Conservation (phyloP, 164 flowering plant species). For the Vitis vinifera region DNA sequence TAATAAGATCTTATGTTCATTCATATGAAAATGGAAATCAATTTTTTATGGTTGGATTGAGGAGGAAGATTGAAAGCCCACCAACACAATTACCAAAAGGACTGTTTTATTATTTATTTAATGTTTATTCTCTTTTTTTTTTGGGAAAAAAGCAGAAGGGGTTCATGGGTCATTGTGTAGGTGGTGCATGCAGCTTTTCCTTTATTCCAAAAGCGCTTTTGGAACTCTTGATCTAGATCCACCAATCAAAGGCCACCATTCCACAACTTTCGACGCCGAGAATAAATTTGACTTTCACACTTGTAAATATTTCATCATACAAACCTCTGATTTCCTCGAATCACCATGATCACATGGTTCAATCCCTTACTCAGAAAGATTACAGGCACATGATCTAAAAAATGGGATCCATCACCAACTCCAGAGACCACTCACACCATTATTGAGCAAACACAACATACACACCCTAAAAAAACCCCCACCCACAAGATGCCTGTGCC, state of each 20-base stretch:
- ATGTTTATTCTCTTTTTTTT: neutral
- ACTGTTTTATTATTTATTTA: too few species aligned
- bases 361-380: neutral
- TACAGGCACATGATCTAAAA: neutral
- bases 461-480: neutral
- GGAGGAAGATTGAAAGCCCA: neutral
- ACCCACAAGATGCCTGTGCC: slow-evolving; percentile 14
- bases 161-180: neutral
- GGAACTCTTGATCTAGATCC: slow-evolving; percentile 30
- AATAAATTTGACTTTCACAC: neutral
- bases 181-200: slow-evolving; percentile 3
- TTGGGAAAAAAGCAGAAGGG: neutral
- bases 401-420: neutral
- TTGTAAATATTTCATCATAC: neutral
- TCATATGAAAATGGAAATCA: neutral
- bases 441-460: neutral
- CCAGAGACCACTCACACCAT: neutral
- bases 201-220: slow-evolving; percentile 10
- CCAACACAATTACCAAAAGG: neutral
- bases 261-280: slow-evolving; percentile 1
- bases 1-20: neutral
- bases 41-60: neutral
- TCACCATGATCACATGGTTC: neutral
- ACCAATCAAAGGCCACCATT: slow-evolving; percentile 22
- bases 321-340: neutral